A percentile compares a stretch with the other conserved stretches of the same genome.
Evolutionary conservation across 139 green algal species (phyloP).

Genomic region (Astrephomene gubernaculifera): DNA sequence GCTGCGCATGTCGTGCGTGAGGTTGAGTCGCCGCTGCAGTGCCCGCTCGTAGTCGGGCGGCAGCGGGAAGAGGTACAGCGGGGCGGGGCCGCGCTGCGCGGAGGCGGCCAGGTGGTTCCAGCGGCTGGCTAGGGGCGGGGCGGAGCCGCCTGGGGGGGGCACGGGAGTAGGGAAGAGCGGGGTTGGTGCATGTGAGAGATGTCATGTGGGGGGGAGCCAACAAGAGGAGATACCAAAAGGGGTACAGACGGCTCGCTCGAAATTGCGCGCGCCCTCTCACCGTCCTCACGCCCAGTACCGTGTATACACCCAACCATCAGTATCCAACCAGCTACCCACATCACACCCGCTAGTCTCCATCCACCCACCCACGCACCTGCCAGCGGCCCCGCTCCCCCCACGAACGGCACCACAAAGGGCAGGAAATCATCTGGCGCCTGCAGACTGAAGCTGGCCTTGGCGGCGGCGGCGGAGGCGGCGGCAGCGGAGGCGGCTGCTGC

Average conservation of each 20-base stretch:
- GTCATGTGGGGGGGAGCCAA: no score
- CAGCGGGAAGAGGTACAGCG: constrained; percentile 79
- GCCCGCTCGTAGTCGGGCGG: constrained; percentile 83
- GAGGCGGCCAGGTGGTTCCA: constrained; percentile 43
- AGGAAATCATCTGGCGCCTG: constrained; percentile 85
- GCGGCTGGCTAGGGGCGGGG: constrained; percentile 38
- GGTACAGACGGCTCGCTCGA: no score
- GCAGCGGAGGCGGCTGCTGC: background rate
- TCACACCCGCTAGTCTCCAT: no score
- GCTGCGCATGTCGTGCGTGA: constrained; percentile 77
- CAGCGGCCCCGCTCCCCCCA: constrained; percentile 50
- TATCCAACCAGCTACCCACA: no score
- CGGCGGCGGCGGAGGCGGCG: constrained; percentile 23
- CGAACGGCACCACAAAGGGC: constrained; percentile 91
- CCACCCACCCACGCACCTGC: background rate
- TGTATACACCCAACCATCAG: no score
- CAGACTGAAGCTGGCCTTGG: constrained; percentile 56
- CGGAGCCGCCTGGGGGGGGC: constrained; percentile 56
- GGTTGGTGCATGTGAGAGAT: no score
- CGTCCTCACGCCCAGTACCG: no score
- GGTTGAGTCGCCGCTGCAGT: constrained; percentile 80
- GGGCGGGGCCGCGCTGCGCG: background rate
- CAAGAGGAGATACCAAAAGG: no score
- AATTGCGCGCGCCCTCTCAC: no score
- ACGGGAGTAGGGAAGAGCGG: no score